phyloP scores from a whole-genome alignment of 1,139 yeast genomes.

The Oligophagozyma castellii region DNA sequence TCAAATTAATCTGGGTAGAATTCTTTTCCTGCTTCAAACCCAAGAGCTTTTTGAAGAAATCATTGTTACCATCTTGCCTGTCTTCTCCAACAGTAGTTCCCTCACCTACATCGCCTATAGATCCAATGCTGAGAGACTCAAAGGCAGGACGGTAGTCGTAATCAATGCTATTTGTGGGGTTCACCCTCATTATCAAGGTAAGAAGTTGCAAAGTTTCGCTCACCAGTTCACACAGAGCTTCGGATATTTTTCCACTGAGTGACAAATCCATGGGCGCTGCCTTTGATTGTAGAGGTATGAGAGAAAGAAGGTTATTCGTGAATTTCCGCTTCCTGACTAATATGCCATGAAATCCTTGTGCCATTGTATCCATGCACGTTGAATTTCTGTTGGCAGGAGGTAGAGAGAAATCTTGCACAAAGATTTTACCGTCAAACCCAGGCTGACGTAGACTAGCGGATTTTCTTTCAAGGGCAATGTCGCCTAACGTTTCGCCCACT shows the following conservation, averaged over 20 bases:
- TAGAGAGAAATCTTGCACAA: not conserved
- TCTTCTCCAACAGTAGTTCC: conserved; percentile 1
- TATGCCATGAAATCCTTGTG: conserved; percentile 12
- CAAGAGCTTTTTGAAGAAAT: conserved; percentile 17
- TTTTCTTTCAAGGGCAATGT: conserved; percentile 15
- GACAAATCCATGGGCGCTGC: conserved; percentile 1
- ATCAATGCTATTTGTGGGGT: conserved; percentile 22
- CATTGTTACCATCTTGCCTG: conserved; percentile 5
- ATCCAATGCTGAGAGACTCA: not conserved
- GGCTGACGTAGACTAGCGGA: conserved; percentile 1
- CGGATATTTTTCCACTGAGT: conserved; percentile 7
- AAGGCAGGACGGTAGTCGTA: conserved; percentile 10
- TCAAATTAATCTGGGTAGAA: conserved; percentile 7
- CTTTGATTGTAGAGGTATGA: conserved; percentile 8
- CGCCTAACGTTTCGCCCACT: conserved; percentile 17
- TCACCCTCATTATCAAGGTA: conserved; percentile 15
- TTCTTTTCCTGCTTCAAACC: conserved; percentile 18
- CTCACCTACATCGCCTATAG: conserved; percentile 1
- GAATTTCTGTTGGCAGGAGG: conserved; percentile 4
- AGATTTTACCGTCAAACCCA: conserved; percentile 1
- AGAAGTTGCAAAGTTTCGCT: conserved; percentile 14
- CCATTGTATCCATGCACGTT: conserved; percentile 4
- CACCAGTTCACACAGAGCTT: conserved; percentile 13
- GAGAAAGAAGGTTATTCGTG: conserved; percentile 9
- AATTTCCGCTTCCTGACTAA: conserved; percentile 13